These are phyloP conservation scores for Echium plantagineum DNA, from an alignment of 257 asterid genomes.

Conservation along the genomic window DNA sequence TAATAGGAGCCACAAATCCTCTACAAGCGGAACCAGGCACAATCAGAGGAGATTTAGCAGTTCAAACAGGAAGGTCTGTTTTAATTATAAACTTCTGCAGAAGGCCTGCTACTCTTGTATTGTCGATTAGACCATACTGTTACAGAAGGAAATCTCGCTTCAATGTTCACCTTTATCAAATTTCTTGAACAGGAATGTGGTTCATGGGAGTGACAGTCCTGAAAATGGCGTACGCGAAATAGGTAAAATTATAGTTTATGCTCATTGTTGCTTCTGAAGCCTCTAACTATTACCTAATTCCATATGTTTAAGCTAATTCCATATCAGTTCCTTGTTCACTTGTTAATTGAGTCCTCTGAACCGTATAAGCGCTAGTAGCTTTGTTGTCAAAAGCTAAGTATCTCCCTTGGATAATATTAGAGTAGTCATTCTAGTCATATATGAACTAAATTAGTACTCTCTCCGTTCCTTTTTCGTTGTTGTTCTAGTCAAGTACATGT, in stretches of 20 bases:
- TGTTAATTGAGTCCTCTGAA: too few species aligned
- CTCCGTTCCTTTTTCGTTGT: too few species aligned
- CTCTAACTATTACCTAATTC: not conserved
- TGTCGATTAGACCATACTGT: not conserved
- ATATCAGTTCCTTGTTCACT: too few species aligned
- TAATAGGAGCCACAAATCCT: conserved; percentile 90
- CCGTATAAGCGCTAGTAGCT: too few species aligned
- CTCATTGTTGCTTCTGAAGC: not conserved
- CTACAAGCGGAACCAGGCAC: conserved; percentile 96
- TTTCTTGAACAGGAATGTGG: conserved; percentile 62
- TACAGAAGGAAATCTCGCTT: conserved; percentile 6
- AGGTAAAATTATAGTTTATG: conserved; percentile 28
- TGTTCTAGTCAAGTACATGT: too few species aligned
- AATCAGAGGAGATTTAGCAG: conserved; percentile 91
- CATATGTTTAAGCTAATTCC: too few species aligned
- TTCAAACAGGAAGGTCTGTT: conserved; percentile 86
- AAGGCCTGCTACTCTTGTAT: not conserved
- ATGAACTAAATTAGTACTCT: too few species aligned
- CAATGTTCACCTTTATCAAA: conserved; percentile 3
- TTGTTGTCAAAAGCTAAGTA: too few species aligned
- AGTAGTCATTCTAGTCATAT: too few species aligned
- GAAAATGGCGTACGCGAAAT: conserved; percentile 81
- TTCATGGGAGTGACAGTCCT: conserved; percentile 96
- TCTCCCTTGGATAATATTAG: too few species aligned
- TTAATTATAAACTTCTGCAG: not conserved